A percentile compares a stretch with the other conserved stretches of the same genome.
Evolutionary conservation across 441 rosid species (phyloP).

Genomic region (Gossypium lobatum): DNA sequence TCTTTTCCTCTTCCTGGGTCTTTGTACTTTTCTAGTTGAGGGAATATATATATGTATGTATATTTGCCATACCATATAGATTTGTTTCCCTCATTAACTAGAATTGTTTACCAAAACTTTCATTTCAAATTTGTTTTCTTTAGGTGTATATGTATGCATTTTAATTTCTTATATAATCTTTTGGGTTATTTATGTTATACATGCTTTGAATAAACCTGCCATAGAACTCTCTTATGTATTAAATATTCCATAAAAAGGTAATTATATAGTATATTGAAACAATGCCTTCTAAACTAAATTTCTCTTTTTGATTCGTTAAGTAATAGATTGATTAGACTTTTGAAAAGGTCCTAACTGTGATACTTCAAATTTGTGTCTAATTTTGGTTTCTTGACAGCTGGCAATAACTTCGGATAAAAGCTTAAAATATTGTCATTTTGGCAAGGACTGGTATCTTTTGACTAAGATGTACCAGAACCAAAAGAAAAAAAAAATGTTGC

Average conservation of each 20-base stretch:
- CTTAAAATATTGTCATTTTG: neutral
- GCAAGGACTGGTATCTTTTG: neutral
- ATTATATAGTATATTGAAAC: neutral
- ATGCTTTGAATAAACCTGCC: neutral
- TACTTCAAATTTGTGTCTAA: neutral
- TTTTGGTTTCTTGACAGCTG: neutral
- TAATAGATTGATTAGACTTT: neutral
- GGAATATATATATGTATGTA: neutral
- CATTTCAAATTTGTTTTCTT: neutral
- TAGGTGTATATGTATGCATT: neutral
- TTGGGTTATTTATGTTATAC: neutral
- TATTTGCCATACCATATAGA: neutral
- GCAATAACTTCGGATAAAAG: neutral
- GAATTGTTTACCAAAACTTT: neutral
- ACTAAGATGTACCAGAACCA: neutral
- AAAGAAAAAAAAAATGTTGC: neutral
- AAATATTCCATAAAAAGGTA: neutral
- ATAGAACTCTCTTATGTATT: neutral
- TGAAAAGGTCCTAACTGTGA: neutral
- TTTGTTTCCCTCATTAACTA: neutral
- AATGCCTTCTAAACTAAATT: conserved; percentile 2
- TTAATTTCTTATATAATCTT: neutral
- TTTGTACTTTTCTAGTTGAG: conserved; percentile 2
- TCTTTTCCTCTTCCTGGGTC: neutral
- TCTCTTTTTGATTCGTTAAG: neutral